Base-by-base conservation (phyloP, 1,139 yeast species). In the Debaryomyces nepalensis region DNA sequence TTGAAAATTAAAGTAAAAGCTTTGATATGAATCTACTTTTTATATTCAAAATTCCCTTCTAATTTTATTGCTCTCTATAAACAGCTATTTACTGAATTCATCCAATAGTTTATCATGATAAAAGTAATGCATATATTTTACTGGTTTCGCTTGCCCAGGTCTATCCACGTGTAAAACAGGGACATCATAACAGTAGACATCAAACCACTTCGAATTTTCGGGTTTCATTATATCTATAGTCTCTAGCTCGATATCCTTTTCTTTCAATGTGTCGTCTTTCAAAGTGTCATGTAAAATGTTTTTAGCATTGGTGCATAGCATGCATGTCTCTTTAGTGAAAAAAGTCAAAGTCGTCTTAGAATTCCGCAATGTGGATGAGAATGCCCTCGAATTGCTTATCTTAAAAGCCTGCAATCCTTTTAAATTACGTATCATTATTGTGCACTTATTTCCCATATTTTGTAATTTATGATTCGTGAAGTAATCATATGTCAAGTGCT, bases 141-240 rank as follows among this genome's bases (percentile, higher is more conserved):
- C 72, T 4, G 83, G 73, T 37, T 75, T 68, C 29, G 58, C 63
- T 37, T 70, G 73, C 4, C 63, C 70, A 3, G 66, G 66, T 45
- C 81, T 61, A 50, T 82, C 84, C 12, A 88, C 71, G 57, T 90
- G 96, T 30, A 89, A 63, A 0, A 91, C 97, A 0, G 97, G 97
- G 2, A 90, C 91, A 58, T 91, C 97, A 61, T 82, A 89, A 50
- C 96, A 86, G 55, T 90, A 91, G 47, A 74, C 73, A 47, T 88
- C 95, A 72, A 82, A 87, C 90, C 95, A 88, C 40, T 76, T 69
- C 41, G 77, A 67, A 61, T 90, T 84, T 40, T 77, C 79, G 0
- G 86, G 83, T 35, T 75, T 70, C 60, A 82, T 79, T 32, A 91
- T 90, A 58, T 91, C 95, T 5, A 87, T 69, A 19, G 74, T 71